Percentiles rank a stretch among this genome's conserved stretches.
Evolutionary conservation across 331 rosid species (phyloP).

Genomic region (Phaseolus coccineus): DNA sequence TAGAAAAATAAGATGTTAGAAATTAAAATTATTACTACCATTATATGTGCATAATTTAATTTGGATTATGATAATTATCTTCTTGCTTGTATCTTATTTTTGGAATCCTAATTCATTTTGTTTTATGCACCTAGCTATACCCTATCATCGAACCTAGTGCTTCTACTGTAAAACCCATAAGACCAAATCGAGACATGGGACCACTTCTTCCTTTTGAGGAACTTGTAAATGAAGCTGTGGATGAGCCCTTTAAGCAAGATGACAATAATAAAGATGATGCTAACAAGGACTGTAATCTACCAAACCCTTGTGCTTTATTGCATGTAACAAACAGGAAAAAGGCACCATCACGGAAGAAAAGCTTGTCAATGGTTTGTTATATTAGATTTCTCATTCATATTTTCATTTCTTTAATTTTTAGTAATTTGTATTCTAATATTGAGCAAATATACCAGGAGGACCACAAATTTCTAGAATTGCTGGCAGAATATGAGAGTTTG

Average conservation of each 20-base stretch:
- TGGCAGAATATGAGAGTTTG: conserved; percentile 79
- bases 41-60: conserved; percentile 11
- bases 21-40: neutral
- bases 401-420: conserved; percentile 36
- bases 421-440: conserved; percentile 44
- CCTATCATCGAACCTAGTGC: conserved; percentile 58
- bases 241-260: conserved; percentile 53
- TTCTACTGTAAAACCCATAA: conserved; percentile 58
- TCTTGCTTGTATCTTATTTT: conserved; percentile 33
- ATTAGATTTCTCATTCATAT: conserved; percentile 36
- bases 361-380: conserved; percentile 66
- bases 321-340: conserved; percentile 88
- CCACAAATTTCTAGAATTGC: conserved; percentile 56
- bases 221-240: conserved; percentile 61
- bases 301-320: conserved; percentile 71
- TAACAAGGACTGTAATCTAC: conserved; percentile 56
- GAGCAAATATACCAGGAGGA: conserved; percentile 65
- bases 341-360: conserved; percentile 66
- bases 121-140: conserved; percentile 56
- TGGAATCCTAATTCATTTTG: conserved; percentile 29
- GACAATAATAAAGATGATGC: conserved; percentile 51
- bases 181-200: conserved; percentile 57
- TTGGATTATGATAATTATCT: conserved; percentile 14
- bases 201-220: conserved; percentile 87
- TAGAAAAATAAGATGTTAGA: conserved; percentile 20